phyloP scores from a whole-genome alignment of 208 protist species.

The Acanthamoeba castellanii region DNA sequence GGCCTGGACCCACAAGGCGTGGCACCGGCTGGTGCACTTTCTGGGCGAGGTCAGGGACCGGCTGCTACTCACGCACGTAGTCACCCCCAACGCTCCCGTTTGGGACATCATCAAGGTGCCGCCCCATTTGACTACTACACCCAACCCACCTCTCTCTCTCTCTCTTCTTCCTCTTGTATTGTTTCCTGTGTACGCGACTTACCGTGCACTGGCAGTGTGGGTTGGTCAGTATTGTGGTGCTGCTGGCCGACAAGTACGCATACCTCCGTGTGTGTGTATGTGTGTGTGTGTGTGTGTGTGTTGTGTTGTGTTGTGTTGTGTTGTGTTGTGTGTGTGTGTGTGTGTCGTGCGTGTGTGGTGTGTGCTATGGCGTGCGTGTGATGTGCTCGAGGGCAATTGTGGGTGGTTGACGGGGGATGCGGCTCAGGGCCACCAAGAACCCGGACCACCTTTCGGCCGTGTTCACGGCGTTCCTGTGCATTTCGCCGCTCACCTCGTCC shows the following conservation, averaged over 20 bases:
- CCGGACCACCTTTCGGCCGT: constrained; percentile 16
- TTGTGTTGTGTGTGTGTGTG: too few species aligned
- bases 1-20: not conserved
- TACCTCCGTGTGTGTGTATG: not conserved
- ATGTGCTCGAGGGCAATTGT: not conserved
- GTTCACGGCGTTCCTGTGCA: constrained; percentile 41
- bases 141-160: not conserved
- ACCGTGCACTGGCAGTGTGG: not conserved
- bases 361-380: not conserved
- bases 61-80: constrained; percentile 1
- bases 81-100: constrained; percentile 17
- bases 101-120: constrained; percentile 45
- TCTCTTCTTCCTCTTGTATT: not conserved
- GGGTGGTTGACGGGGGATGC: not conserved
- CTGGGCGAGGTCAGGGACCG: not conserved
- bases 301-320: not conserved
- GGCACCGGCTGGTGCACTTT: not conserved
- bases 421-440: not conserved
- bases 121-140: not conserved
- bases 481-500: constrained; percentile 12
- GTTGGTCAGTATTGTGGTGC: not conserved
- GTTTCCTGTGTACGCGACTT: not conserved
- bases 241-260: constrained; percentile 15
- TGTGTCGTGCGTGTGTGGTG: not conserved
- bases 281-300: too few species aligned